Percentiles rank a stretch among this genome's conserved stretches.
Evolutionary conservation across 2,329 filamentous ascomycete species (phyloP).

Genomic region (Aureobasidium sp.): DNA sequence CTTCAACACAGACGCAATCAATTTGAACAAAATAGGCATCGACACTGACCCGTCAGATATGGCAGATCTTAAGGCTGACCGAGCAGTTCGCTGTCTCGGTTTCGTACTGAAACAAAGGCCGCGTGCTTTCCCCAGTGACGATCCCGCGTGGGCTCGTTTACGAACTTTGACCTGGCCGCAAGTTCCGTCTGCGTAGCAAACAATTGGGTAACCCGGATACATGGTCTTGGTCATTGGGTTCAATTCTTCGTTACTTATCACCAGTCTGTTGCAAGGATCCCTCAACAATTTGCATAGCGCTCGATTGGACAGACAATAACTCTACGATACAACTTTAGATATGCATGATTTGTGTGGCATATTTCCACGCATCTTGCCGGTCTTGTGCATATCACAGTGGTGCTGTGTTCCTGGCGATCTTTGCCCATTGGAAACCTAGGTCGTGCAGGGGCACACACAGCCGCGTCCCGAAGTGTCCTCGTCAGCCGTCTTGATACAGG

Average conservation of each 20-base stretch:
- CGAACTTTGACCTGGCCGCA: background rate
- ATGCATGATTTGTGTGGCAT: background rate
- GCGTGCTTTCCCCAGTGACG: background rate
- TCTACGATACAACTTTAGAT: background rate
- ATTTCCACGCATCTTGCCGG: background rate
- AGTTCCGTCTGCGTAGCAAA: background rate
- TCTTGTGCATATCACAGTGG: background rate
- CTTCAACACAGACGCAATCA: background rate
- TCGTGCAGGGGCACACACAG: slow-evolving; percentile 7
- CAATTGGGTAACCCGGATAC: background rate
- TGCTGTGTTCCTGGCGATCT: slow-evolving; percentile 11
- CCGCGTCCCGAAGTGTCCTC: background rate
- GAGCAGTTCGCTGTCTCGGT: slow-evolving; percentile 9
- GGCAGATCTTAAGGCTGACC: background rate
- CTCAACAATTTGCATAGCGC: no score
- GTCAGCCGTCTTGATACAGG: slow-evolving; percentile 4
- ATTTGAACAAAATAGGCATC: slow-evolving; percentile 12
- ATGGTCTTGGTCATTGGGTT: background rate
- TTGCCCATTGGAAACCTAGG: slow-evolving; percentile 1
- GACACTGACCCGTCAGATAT: background rate
- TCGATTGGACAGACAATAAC: background rate
- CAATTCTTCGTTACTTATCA: background rate
- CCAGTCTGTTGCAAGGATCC: background rate
- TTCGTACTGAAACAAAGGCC: slow-evolving; percentile 2
- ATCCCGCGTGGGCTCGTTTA: background rate